Percentiles rank a stretch among this genome's conserved stretches.
These are phyloP conservation scores for Holtermanniella nyarrowii DNA, from an alignment of 768 basidiomycete species.

Conservation along the genomic window DNA sequence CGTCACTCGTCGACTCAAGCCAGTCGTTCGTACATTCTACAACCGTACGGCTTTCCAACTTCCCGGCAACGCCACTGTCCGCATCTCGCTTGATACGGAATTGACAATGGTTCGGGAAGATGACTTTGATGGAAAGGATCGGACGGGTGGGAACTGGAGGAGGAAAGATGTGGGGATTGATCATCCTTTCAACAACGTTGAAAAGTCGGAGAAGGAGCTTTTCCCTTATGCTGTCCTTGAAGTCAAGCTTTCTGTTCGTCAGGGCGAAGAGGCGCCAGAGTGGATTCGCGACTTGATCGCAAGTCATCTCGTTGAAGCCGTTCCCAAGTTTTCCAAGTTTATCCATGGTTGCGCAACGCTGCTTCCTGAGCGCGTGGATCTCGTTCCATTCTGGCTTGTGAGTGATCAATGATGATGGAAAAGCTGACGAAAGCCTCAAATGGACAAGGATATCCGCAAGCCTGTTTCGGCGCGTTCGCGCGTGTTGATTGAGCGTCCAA, in stretches of 20 bases:
- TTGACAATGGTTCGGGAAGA: constrained; percentile 90
- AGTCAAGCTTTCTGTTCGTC: constrained; percentile 93
- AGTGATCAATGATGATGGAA: background rate
- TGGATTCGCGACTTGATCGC: constrained; percentile 97
- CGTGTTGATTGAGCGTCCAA: constrained; percentile 54
- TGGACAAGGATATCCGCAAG: constrained; percentile 88
- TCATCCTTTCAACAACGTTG: constrained; percentile 69
- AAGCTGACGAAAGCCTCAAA: constrained; percentile 60
- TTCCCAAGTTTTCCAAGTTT: constrained; percentile 93
- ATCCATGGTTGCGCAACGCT: constrained; percentile 94
- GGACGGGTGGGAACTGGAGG: constrained; percentile 86
- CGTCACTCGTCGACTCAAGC: constrained; percentile 64
- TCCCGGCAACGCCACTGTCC: constrained; percentile 95
- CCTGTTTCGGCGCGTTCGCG: constrained; percentile 67
- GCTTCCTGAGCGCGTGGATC: constrained; percentile 79
- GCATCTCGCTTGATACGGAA: constrained; percentile 95
- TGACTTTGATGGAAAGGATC: constrained; percentile 74
- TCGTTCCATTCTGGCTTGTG: constrained; percentile 83
- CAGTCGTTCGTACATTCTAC: constrained; percentile 98
- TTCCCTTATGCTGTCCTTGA: constrained; percentile 98
- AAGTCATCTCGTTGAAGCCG: constrained; percentile 89
- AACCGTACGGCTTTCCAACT: constrained; percentile 98
- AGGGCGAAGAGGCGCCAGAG: constrained; percentile 85
- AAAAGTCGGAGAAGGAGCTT: constrained; percentile 69
- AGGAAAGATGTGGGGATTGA: constrained; percentile 88